Percentiles rank a stretch among this genome's conserved stretches.
Conservation (phyloP, 441 rosid species). For the Aquilaria agallochum region DNA sequence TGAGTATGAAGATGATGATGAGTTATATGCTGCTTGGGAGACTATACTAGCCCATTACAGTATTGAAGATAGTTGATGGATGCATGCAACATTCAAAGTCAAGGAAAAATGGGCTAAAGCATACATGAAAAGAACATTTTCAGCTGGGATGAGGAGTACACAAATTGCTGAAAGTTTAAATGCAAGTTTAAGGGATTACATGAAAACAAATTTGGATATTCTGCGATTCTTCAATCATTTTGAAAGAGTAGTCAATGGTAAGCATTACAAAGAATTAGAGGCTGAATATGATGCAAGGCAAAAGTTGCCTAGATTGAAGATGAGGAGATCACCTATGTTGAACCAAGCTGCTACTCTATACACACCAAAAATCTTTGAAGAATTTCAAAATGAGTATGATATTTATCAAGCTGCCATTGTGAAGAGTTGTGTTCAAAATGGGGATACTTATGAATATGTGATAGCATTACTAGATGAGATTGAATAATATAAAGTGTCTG, state of each 20-base stretch:
- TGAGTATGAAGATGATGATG: constrained; percentile 7
- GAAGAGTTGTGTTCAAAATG: constrained; percentile 8
- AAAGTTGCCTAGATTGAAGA: constrained; percentile 7
- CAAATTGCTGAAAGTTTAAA: constrained; percentile 5
- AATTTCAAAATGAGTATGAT: constrained; percentile 14
- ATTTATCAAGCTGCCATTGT: constrained; percentile 9
- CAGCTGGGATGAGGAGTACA: constrained; percentile 2
- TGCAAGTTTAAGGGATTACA: constrained; percentile 7
- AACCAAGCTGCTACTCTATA: constrained; percentile 10
- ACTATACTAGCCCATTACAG: constrained; percentile 6
- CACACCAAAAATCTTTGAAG: constrained; percentile 11
- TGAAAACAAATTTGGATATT: constrained; percentile 9
- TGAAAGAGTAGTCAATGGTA: constrained; percentile 5
- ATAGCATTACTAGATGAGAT: constrained; percentile 4
- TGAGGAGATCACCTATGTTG: constrained; percentile 5
- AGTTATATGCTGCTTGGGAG: constrained; percentile 11
- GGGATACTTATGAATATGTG: not conserved
- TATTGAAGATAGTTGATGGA: constrained; percentile 4
- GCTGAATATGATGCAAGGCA: constrained; percentile 9
- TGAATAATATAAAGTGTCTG: constrained; percentile 2
- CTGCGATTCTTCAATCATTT: constrained; percentile 8
- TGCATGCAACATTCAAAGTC: constrained; percentile 7
- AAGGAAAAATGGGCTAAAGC: constrained; percentile 15
- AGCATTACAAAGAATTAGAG: constrained; percentile 11
- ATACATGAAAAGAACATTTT: constrained; percentile 9